A percentile compares a stretch with the other conserved stretches of the same genome.
Conservation (phyloP, 2,329 filamentous ascomycete genomes). For the Lecanicillium sp. region DNA sequence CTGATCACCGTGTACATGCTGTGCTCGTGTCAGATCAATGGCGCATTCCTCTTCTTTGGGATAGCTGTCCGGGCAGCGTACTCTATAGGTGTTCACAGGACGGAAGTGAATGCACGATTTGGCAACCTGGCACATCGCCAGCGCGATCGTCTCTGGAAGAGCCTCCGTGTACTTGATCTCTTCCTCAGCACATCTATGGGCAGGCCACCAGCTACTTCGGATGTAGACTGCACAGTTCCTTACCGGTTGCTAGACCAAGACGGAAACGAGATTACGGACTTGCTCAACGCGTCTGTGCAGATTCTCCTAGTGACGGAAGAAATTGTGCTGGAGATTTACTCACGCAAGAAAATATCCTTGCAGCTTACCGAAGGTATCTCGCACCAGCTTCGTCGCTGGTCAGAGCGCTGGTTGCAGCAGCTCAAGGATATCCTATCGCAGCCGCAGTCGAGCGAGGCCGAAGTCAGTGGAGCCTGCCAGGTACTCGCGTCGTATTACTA, state of each 20-base stretch:
- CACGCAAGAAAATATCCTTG: slow-evolving; percentile 43
- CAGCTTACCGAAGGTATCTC: slow-evolving; percentile 47
- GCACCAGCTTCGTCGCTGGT: slow-evolving; percentile 44
- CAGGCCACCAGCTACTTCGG: slow-evolving; percentile 43
- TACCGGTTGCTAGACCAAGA: slow-evolving; percentile 29
- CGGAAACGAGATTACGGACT: slow-evolving; percentile 32
- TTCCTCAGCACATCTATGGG: slow-evolving; percentile 48
- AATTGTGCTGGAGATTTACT: slow-evolving; percentile 45
- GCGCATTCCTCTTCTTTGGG: slow-evolving; percentile 46
- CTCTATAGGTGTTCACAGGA: slow-evolving; percentile 44
- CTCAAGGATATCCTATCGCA: slow-evolving; percentile 31
- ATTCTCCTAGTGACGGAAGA: slow-evolving; percentile 43
- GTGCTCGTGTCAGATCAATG: slow-evolving; percentile 46
- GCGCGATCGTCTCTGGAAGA: slow-evolving; percentile 46
- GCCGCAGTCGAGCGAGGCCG: slow-evolving; percentile 17
- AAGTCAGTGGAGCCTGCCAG: slow-evolving; percentile 40
- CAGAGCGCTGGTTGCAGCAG: slow-evolving; percentile 36
- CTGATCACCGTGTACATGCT: slow-evolving; percentile 48
- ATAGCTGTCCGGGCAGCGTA: slow-evolving; percentile 45
- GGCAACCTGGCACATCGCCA: slow-evolving; percentile 33
- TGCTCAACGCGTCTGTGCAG: slow-evolving; percentile 45
- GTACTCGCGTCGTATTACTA: slow-evolving; percentile 48
- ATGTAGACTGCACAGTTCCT: slow-evolving; percentile 46
- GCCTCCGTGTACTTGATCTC: slow-evolving; percentile 42
- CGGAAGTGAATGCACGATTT: slow-evolving; percentile 46